Percentiles rank a stretch among this genome's conserved stretches.
Conservation (phyloP, 345 rosid species). For the Salix suchowensis region DNA sequence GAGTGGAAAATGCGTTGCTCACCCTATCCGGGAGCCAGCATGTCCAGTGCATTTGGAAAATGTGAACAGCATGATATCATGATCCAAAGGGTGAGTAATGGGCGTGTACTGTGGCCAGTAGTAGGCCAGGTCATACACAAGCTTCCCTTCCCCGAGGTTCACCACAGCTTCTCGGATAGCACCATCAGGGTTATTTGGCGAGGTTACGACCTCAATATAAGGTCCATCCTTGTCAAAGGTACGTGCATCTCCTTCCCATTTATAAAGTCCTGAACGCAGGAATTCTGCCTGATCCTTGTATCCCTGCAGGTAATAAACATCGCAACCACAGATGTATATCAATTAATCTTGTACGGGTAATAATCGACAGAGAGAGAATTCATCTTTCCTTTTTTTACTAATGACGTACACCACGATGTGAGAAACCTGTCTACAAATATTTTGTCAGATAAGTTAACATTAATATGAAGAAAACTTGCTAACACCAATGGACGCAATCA, state of each 20-base stretch:
- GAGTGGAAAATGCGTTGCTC: constrained; percentile 1
- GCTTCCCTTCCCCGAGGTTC: constrained; percentile 51
- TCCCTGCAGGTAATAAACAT: constrained; percentile 34
- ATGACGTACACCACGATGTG: background rate
- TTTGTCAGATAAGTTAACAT: background rate
- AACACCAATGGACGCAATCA: background rate
- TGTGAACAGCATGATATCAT: constrained; percentile 83
- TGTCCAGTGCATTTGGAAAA: constrained; percentile 90
- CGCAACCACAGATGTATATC: background rate
- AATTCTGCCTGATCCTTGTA: constrained; percentile 53
- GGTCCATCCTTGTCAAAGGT: constrained; percentile 51
- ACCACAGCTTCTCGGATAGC: constrained; percentile 58
- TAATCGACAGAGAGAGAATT: background rate
- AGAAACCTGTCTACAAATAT: background rate
- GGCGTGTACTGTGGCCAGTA: constrained; percentile 90
- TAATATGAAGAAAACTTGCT: background rate
- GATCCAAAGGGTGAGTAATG: constrained; percentile 53
- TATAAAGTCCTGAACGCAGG: constrained; percentile 57
- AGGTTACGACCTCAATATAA: constrained; percentile 62
- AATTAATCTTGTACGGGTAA: background rate
- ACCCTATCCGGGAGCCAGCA: constrained; percentile 96
- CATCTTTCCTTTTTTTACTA: background rate
- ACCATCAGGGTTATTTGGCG: constrained; percentile 91
- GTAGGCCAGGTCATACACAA: constrained; percentile 78
- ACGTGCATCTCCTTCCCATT: constrained; percentile 84